A percentile compares a stretch with the other conserved stretches of the same genome.
phyloP scores from a whole-genome alignment of 2,329 filamentous ascomycete species.

The Lasiodiplodia hormozganensis region DNA sequence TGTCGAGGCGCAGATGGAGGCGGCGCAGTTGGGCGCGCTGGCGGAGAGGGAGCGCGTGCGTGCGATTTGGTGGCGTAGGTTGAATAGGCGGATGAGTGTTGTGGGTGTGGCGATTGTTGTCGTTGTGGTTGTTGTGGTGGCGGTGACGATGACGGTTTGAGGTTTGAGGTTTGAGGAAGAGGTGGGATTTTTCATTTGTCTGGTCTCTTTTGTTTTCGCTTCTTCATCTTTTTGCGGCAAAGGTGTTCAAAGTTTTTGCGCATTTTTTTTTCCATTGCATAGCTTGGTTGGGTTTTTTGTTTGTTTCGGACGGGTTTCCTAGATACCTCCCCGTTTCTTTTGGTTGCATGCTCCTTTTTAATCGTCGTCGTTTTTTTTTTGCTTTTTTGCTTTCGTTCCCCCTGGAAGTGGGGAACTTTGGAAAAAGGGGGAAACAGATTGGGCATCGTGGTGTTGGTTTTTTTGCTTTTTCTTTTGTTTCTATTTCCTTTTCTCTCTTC shows the following conservation, averaged over 20 bases:
- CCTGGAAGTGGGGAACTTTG: not conserved
- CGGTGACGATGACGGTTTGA: conserved; percentile 8
- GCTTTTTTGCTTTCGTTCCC: not conserved
- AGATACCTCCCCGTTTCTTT: not conserved
- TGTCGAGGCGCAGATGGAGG: conserved; percentile 5
- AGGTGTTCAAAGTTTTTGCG: not conserved
- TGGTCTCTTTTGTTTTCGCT: not conserved
- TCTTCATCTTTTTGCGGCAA: not conserved
- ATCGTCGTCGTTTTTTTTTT: not conserved
- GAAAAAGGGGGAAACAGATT: not conserved
- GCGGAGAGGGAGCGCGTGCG: conserved; percentile 10
- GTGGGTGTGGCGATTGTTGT: conserved; percentile 1
- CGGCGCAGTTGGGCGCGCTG: not conserved
- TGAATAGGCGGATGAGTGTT: conserved; percentile 23
- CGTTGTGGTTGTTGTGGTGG: conserved; percentile 20
- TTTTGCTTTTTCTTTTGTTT: not conserved
- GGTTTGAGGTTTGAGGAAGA: not conserved
- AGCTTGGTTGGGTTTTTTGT: not conserved
- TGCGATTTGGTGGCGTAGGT: conserved; percentile 18
- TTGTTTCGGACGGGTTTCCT: not conserved
- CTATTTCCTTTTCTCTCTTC: not conserved
- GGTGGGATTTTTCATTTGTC: not conserved
- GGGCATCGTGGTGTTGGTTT: not conserved
- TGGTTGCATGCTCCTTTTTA: not conserved
- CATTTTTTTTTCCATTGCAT: not conserved